Evolutionary conservation across 495 filamentous ascomycete genomes (phyloP), one percentile per base, ranked within the genome.

Genomic region (Annulohypoxylon maeteangense): DNA sequence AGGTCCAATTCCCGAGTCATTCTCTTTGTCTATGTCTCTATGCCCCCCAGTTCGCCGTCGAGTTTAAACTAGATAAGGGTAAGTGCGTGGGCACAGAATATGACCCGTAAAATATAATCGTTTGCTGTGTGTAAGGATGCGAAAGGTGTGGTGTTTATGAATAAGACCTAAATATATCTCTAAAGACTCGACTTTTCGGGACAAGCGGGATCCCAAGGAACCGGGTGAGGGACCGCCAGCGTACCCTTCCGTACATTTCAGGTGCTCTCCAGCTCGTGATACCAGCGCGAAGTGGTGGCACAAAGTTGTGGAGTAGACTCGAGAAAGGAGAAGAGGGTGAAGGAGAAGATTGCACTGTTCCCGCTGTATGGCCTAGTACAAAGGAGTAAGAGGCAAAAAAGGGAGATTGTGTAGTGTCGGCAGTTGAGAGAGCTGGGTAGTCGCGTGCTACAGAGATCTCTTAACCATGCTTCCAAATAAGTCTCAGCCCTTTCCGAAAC

Each of bases 361-460:
- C 70, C 65, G 65, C 55, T 31, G 61, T 72, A 65, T 65, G 47
- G 56, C 70, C 60, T 72, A 65, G 56, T 18, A 72, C 70, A 72
- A 57, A 67, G 54, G 47, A 60, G 70, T 40, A 60, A 56, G 65
- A 68, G 70, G 64, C 70, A 72, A 68, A 72, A 72, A 72, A 48
- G 65, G 65, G 63, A 71, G 29, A 72, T 58, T 65, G 65, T 68
- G 70, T 67, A 68, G 61, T 68, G 62, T 68, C 70, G 70, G 70
- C 70, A 72, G 70, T 72, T 72, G 70, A 50, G 53, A 65, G 60
- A 56, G 31, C 10, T 29, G 68, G 70, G 68, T 72, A 72, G 70
- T 72, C 65, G 65, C 70, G 70, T 72, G 65, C 61, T 72, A 72
- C 70, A 68, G 70, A 72, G 70, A 72, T 72, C 70, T 67, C 45